A percentile compares a stretch with the other conserved stretches of the same genome.
phyloP scores from a whole-genome alignment of 495 filamentous ascomycete genomes.

The Neurospora sp. region DNA sequence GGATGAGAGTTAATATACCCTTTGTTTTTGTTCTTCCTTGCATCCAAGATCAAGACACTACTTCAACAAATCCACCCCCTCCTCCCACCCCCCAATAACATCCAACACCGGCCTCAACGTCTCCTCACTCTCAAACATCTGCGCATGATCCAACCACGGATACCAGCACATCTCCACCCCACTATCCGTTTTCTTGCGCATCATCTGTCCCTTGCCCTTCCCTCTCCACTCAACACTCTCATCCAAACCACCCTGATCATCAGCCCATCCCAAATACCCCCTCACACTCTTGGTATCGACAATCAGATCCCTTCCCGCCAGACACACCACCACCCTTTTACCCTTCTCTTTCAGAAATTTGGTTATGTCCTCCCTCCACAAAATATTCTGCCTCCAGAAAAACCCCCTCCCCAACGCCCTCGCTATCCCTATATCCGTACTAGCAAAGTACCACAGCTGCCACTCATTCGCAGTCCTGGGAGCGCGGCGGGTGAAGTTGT shows the following conservation, averaged over 20 bases:
- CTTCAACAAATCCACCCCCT: conserved; percentile 1
- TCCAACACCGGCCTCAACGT: conserved; percentile 33
- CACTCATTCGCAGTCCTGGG: conserved; percentile 50
- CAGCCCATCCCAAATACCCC: conserved; percentile 38
- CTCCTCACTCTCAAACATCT: conserved; percentile 46
- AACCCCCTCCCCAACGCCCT: conserved; percentile 50
- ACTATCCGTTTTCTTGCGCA: not conserved
- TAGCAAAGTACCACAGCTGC: conserved; percentile 58
- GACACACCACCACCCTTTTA: conserved; percentile 40
- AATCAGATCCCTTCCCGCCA: conserved; percentile 53
- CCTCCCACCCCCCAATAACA: conserved; percentile 16
- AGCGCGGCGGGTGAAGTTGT: conserved; percentile 52
- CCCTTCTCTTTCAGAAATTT: too few species aligned
- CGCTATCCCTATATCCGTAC: conserved; percentile 51
- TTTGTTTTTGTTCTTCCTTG: not conserved
- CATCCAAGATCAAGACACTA: conserved; percentile 11
- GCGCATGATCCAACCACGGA: conserved; percentile 53
- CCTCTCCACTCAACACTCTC: conserved; percentile 2
- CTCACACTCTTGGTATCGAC: conserved; percentile 49
- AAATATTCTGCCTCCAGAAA: conserved; percentile 57
- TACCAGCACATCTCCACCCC: conserved; percentile 56
- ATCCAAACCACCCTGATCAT: not conserved
- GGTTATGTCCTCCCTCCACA: conserved; percentile 44
- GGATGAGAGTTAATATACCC: not conserved
- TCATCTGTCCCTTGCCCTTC: not conserved